These are phyloP conservation scores for Echites panduratus DNA, from an alignment of 257 asterid genomes.

Conservation along the genomic window DNA sequence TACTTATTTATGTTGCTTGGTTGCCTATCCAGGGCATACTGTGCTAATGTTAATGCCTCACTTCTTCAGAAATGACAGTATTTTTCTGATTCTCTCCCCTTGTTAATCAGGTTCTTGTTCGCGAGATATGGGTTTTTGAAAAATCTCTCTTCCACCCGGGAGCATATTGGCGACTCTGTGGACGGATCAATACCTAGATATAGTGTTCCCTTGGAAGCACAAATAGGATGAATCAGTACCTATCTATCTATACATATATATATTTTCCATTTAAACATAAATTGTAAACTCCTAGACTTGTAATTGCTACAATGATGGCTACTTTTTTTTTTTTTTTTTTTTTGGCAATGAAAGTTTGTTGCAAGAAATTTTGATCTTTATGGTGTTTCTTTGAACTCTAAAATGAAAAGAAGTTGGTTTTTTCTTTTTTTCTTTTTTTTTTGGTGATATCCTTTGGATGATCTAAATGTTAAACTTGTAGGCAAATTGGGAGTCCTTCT, in stretches of 20 bases:
- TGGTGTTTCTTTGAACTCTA: neutral
- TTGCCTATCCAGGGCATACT: neutral
- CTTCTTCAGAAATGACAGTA: neutral
- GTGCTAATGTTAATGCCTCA: neutral
- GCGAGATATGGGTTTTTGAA: slow-evolving; percentile 95
- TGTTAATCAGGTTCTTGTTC: slow-evolving; percentile 64
- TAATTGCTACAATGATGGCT: neutral
- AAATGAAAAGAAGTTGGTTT: too few relatives aligned
- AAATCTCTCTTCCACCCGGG: slow-evolving; percentile 78
- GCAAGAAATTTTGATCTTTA: neutral
- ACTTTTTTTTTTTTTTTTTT: neutral
- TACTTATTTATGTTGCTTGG: neutral
- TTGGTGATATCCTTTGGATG: too few relatives aligned
- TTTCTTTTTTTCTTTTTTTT: too few relatives aligned
- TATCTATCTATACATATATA: too few relatives aligned
- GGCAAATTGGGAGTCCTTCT: too few relatives aligned
- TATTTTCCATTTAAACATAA: too few relatives aligned
- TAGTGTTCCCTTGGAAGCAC: slow-evolving; percentile 2
- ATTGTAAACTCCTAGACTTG: neutral
- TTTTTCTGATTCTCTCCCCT: slow-evolving; percentile 9
- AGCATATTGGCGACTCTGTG: slow-evolving; percentile 94
- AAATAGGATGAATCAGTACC: slow-evolving; percentile 11
- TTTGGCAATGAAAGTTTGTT: neutral
- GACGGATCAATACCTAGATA: slow-evolving; percentile 57
- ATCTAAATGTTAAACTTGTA: too few relatives aligned